Evolutionary conservation across 331 rosid genomes (phyloP).

Genomic region (Prunus yedoensis): DNA sequence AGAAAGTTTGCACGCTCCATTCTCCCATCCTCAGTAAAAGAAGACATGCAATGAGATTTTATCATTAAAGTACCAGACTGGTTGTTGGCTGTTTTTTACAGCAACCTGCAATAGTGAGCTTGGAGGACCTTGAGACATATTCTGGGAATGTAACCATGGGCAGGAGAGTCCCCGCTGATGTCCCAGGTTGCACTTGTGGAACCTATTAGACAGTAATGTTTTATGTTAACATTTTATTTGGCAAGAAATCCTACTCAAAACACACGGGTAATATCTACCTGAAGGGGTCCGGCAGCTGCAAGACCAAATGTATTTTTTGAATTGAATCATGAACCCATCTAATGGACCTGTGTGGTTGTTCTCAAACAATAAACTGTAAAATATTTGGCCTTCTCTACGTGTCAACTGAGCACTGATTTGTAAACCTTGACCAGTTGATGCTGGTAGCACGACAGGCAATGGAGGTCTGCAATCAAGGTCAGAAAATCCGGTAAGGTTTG

Average conservation of each 20-base stretch:
- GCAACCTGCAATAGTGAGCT: conserved; percentile 92
- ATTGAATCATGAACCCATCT: conserved; percentile 98
- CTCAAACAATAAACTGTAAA: conserved; percentile 78
- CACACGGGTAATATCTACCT: conserved; percentile 44
- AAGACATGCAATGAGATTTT: conserved; percentile 64
- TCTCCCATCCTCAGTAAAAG: conserved; percentile 90
- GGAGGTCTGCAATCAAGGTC: conserved; percentile 64
- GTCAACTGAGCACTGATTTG: conserved; percentile 95
- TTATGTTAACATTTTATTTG: conserved; percentile 13
- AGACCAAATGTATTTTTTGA: conserved; percentile 95
- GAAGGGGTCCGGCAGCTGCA: conserved; percentile 88
- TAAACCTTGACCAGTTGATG: conserved; percentile 87
- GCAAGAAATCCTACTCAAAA: conserved; percentile 1
- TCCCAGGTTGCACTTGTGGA: conserved; percentile 83
- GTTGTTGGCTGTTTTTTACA: conserved; percentile 88
- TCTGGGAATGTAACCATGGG: conserved; percentile 95
- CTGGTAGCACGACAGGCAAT: conserved; percentile 72
- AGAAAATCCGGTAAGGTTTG: conserved; percentile 29
- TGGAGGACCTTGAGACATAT: conserved; percentile 95
- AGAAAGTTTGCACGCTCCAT: conserved; percentile 94
- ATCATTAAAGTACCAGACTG: conserved; percentile 92
- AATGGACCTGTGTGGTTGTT: conserved; percentile 81
- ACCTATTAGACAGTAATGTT: conserved; percentile 50
- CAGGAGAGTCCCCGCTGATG: conserved; percentile 62
- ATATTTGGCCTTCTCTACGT: conserved; percentile 74